phyloP scores from a whole-genome alignment of 345 rosid genomes.

The Hevea brasiliensis region DNA sequence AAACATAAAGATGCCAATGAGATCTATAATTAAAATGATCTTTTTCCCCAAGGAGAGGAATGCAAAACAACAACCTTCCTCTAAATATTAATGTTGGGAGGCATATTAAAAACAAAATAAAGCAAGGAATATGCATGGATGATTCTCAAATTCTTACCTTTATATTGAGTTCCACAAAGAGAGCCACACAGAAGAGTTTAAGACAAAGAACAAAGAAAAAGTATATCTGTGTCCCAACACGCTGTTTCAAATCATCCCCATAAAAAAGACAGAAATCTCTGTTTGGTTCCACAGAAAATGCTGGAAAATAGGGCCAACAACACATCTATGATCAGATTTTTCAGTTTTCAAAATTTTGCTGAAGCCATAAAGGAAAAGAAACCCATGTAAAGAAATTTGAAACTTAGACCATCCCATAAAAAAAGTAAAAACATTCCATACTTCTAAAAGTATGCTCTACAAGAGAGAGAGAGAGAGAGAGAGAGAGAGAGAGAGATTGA shows the following conservation, averaged over 20 bases:
- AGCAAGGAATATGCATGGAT: slow-evolving; percentile 18
- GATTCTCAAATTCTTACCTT: slow-evolving; percentile 27
- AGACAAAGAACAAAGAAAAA: slow-evolving; percentile 13
- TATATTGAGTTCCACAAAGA: slow-evolving; percentile 19
- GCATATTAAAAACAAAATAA: neutral
- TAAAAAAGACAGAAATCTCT: neutral
- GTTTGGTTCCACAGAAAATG: slow-evolving; percentile 4
- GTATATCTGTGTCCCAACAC: neutral
- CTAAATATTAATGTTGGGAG: neutral
- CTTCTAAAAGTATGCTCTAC: neutral
- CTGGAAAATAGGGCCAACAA: neutral
- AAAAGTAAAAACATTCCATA: neutral
- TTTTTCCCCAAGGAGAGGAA: neutral
- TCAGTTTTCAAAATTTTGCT: neutral
- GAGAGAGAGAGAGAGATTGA: slow-evolving; percentile 17
- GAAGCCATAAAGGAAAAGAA: neutral
- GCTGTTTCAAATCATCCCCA: neutral
- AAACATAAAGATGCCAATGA: slow-evolving; percentile 2
- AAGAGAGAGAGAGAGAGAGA: slow-evolving; percentile 13
- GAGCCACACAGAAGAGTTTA: slow-evolving; percentile 2
- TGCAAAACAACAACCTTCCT: slow-evolving; percentile 9
- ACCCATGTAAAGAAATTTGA: slow-evolving; percentile 6
- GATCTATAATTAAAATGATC: slow-evolving; percentile 2
- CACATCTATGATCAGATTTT: neutral
- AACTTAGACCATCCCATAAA: neutral